phyloP scores from a whole-genome alignment of 257 asterid species.

The Solanum virginianum region DNA sequence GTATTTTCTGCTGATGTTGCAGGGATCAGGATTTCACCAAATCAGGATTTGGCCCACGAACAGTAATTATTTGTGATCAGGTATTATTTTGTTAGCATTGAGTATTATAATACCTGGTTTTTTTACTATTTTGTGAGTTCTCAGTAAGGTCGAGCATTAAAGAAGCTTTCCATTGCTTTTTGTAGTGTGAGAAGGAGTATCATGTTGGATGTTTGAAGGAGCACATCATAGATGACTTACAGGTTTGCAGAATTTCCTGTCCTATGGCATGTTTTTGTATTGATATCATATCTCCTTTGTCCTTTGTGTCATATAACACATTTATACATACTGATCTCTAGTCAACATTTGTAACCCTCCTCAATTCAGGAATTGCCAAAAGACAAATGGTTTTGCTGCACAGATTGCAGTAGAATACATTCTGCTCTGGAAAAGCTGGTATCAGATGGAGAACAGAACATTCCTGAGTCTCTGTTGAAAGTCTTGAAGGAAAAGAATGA shows the following conservation, averaged over 20 bases:
- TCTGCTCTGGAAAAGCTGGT: slow-evolving; percentile 41
- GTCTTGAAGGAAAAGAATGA: slow-evolving; percentile 40
- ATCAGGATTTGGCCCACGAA: slow-evolving; percentile 42
- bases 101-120: neutral
- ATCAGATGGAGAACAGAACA: slow-evolving; percentile 44
- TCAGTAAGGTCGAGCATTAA: neutral
- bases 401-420: slow-evolving; percentile 43
- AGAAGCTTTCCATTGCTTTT: neutral
- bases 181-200: slow-evolving; percentile 85
- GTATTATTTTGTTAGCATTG: slow-evolving; percentile 12
- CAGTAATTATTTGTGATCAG: slow-evolving; percentile 94
- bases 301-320: neutral
- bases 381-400: slow-evolving; percentile 76
- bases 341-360: neutral
- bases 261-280: neutral
- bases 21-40: slow-evolving; percentile 63
- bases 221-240: slow-evolving; percentile 48
- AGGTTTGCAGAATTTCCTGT: slow-evolving; percentile 27
- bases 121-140: neutral
- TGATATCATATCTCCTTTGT: neutral
- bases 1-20: slow-evolving; percentile 1
- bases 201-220: slow-evolving; percentile 84
- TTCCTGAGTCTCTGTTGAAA: slow-evolving; percentile 38
- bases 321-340: neutral
- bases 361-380: slow-evolving; percentile 62